Conservation (phyloP, 2,329 filamentous ascomycete species). For the Fusarium temperatum region DNA sequence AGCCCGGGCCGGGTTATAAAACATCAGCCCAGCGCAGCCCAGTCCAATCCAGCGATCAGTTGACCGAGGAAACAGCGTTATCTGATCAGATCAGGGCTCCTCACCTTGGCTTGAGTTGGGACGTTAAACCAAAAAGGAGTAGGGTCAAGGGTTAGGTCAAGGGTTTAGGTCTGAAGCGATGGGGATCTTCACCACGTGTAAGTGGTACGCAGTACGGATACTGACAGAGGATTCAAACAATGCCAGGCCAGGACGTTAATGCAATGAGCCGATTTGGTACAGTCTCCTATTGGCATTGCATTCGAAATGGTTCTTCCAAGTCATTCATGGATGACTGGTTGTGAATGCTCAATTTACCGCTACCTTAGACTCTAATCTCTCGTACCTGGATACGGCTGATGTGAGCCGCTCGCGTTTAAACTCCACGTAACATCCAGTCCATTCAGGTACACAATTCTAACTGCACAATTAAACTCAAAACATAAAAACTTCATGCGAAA, state of each 20-base stretch:
- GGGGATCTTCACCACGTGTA: slow-evolving; percentile 31
- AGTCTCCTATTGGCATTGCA: neutral
- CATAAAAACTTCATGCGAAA: slow-evolving; percentile 6
- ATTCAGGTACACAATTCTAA: neutral
- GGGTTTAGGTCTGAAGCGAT: slow-evolving; percentile 19
- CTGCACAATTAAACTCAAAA: slow-evolving; percentile 18
- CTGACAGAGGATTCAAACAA: neutral
- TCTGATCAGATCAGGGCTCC: slow-evolving; percentile 32
- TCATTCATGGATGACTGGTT: slow-evolving; percentile 2
- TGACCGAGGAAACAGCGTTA: slow-evolving; percentile 22
- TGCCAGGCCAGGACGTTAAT: neutral
- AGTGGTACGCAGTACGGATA: slow-evolving; percentile 2
- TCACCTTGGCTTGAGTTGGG: slow-evolving; percentile 20
- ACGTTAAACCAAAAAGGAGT: slow-evolving; percentile 15
- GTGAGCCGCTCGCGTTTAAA: slow-evolving; percentile 29
- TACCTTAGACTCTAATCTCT: neutral
- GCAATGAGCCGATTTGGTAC: neutral
- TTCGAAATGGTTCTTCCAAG: neutral
- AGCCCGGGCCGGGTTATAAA: slow-evolving; percentile 4
- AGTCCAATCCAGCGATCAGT: neutral
- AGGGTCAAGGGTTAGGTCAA: slow-evolving; percentile 33
- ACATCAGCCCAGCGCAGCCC: slow-evolving; percentile 15
- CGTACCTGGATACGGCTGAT: slow-evolving; percentile 13
- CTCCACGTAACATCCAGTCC: neutral
- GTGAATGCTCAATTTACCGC: neutral